Conservation (phyloP, 2,329 filamentous ascomycete genomes). For the Clonostachys chloroleuca region DNA sequence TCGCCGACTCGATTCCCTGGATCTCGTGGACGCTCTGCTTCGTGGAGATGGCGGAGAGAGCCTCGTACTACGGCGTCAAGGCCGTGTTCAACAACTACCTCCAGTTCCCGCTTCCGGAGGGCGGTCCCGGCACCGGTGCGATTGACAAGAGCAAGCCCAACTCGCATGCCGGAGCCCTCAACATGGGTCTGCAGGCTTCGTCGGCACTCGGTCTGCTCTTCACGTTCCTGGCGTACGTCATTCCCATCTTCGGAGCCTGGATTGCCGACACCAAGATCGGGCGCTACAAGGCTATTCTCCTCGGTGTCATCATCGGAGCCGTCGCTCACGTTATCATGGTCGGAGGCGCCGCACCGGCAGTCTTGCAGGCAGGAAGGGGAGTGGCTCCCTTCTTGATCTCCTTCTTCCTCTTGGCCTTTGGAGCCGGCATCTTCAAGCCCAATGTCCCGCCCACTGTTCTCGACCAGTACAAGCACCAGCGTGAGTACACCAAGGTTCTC, state of each 20-base stretch:
- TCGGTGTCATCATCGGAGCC: conserved; percentile 53
- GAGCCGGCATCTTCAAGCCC: conserved; percentile 66
- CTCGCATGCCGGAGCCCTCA: too few species aligned
- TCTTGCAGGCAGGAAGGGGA: conserved; percentile 27
- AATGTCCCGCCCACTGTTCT: conserved; percentile 56
- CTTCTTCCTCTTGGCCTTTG: conserved; percentile 60
- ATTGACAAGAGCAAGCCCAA: too few species aligned
- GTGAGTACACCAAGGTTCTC: conserved; percentile 42
- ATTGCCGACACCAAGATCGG: conserved; percentile 53
- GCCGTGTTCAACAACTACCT: not conserved
- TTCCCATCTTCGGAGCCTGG: conserved; percentile 44
- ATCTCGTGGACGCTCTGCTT: too few species aligned
- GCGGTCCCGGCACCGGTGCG: too few species aligned
- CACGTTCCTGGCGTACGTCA: conserved; percentile 8
- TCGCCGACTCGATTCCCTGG: too few species aligned
- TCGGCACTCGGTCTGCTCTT: too few species aligned
- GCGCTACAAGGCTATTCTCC: conserved; percentile 56
- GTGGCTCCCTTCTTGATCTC: conserved; percentile 46
- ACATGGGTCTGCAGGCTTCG: too few species aligned
- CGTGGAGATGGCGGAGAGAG: too few species aligned
- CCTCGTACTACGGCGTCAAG: too few species aligned
- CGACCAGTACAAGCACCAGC: conserved; percentile 57
- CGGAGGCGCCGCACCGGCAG: conserved; percentile 32
- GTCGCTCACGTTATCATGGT: conserved; percentile 51
- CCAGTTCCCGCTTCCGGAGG: not conserved